phyloP scores from a whole-genome alignment of 345 rosid species.

The Ailanthus altissimus region DNA sequence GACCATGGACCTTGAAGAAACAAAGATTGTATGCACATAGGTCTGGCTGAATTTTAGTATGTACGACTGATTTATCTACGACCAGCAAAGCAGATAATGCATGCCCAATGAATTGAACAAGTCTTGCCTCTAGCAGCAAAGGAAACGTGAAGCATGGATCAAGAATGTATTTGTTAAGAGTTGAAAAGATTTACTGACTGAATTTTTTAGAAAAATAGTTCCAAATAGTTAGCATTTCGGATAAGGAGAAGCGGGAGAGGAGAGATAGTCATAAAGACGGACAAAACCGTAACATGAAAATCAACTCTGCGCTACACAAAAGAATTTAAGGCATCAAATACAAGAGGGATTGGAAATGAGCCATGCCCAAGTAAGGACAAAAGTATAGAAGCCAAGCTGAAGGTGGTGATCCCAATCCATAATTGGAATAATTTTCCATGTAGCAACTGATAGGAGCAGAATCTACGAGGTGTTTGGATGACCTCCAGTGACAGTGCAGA shows the following conservation, averaged over 20 bases:
- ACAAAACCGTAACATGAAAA: background rate
- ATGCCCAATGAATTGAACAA: background rate
- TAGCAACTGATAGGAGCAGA: background rate
- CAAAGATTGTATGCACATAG: too few relatives aligned
- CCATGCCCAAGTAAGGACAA: background rate
- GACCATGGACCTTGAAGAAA: too few relatives aligned
- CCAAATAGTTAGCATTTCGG: background rate
- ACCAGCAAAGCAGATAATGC: background rate
- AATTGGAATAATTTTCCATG: conserved; percentile 1
- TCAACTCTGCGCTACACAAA: background rate
- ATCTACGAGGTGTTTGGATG: background rate
- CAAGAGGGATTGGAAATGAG: background rate
- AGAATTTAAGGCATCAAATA: too few relatives aligned
- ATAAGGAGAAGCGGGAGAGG: background rate
- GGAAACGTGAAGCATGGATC: background rate
- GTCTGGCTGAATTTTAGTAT: background rate
- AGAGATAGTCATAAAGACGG: too few relatives aligned
- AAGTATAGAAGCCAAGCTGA: background rate
- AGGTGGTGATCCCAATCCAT: background rate
- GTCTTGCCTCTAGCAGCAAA: background rate
- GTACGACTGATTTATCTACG: background rate
- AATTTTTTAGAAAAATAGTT: background rate
- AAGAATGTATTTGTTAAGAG: background rate
- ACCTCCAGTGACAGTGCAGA: too few relatives aligned
- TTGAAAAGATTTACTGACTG: background rate